Conservation (phyloP, 2,329 filamentous ascomycete species). For the Penicillium sp. region DNA sequence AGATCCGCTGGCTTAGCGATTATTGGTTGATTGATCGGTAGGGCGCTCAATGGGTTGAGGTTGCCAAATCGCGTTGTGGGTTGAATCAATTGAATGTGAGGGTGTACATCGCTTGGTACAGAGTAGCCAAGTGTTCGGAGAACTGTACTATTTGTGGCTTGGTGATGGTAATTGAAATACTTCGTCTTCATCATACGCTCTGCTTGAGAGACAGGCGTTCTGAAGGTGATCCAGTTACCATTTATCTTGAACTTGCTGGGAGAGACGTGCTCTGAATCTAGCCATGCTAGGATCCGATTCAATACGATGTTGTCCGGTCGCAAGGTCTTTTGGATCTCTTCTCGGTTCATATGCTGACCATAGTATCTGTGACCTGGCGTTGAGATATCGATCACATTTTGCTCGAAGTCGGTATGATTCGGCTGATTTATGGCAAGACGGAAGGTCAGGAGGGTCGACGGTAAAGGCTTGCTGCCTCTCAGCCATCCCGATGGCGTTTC, state of each 20-base stretch:
- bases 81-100: conserved; percentile 61
- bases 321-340: conserved; percentile 56
- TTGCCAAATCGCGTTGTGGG: conserved; percentile 63
- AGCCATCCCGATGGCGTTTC: conserved; percentile 36
- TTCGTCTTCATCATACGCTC: conserved; percentile 57
- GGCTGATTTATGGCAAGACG: conserved; percentile 52
- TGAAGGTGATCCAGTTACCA: conserved; percentile 62
- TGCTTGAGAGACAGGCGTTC: conserved; percentile 41
- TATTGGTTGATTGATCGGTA: conserved; percentile 24
- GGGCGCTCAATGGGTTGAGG: conserved; percentile 43
- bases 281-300: conserved; percentile 55
- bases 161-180: conserved; percentile 57
- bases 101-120: conserved; percentile 55
- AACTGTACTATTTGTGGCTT: conserved; percentile 41
- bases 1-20: conserved; percentile 17
- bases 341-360: conserved; percentile 61
- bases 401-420: conserved; percentile 53
- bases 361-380: conserved; percentile 59
- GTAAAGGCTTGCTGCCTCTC: conserved; percentile 24
- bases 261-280: conserved; percentile 51
- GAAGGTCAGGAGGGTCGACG: conserved; percentile 46
- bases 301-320: conserved; percentile 52
- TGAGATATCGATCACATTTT: conserved; percentile 60
- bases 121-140: conserved; percentile 61
- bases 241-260: conserved; percentile 48